A percentile compares a stretch with the other conserved stretches of the same genome.
phyloP scores from a whole-genome alignment of 2,329 filamentous ascomycete genomes.

The Nothophoma quercina region DNA sequence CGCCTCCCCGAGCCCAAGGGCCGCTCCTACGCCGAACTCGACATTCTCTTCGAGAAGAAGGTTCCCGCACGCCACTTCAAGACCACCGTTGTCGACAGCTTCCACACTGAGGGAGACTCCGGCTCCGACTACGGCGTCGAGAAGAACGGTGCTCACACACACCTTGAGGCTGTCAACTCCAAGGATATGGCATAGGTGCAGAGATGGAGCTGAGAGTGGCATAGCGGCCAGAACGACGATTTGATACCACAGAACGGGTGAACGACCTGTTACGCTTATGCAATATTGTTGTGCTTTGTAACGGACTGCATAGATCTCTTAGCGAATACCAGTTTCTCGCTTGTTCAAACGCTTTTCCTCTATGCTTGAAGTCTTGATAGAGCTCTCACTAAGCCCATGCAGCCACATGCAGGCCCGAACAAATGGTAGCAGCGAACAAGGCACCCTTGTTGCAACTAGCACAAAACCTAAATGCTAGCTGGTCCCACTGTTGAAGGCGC shows the following conservation, averaged over 20 bases:
- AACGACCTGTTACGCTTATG: slow-evolving; percentile 1
- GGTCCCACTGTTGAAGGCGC: not conserved
- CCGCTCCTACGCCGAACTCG: slow-evolving; percentile 83
- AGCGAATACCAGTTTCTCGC: not conserved
- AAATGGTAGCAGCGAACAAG: not conserved
- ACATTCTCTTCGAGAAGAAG: slow-evolving; percentile 75
- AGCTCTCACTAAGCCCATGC: not conserved
- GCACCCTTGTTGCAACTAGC: not conserved
- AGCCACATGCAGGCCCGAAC: not conserved
- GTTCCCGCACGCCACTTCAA: slow-evolving; percentile 43
- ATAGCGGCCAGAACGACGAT: not conserved
- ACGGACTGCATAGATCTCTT: slow-evolving; percentile 2
- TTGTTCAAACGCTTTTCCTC: not conserved
- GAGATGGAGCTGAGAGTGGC: not conserved
- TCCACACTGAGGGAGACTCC: slow-evolving; percentile 24
- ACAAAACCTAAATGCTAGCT: not conserved
- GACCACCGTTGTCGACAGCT: slow-evolving; percentile 35
- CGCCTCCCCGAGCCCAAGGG: slow-evolving; percentile 80
- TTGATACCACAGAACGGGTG: not conserved
- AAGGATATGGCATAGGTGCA: slow-evolving; percentile 17
- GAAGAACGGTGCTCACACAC: slow-evolving; percentile 33
- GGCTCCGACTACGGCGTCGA: slow-evolving; percentile 30
- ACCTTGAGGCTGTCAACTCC: slow-evolving; percentile 36
- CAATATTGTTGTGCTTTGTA: slow-evolving; percentile 6
- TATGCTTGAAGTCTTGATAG: not conserved